phyloP scores from a whole-genome alignment of 257 asterid species.

The Schizonepeta tenuifolia region DNA sequence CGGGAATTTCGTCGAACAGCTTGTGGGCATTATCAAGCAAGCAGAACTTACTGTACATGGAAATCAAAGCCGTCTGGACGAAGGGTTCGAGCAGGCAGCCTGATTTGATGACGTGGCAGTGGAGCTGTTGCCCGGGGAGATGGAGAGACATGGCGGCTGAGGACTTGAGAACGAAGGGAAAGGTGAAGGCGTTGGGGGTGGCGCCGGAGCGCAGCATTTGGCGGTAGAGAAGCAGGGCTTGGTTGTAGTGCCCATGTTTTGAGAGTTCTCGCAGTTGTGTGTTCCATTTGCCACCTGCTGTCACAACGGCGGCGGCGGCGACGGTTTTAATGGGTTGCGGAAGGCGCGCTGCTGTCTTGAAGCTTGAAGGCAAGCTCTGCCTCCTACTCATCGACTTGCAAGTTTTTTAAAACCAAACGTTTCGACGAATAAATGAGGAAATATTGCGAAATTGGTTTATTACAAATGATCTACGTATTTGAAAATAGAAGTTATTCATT shows the following conservation, averaged over 20 bases:
- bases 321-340: conserved; percentile 30
- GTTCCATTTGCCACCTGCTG: conserved; percentile 61
- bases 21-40: conserved; percentile 45
- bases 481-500: too few relatives aligned
- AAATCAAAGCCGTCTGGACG: conserved; percentile 70
- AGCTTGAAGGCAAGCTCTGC: conserved; percentile 35
- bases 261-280: conserved; percentile 68
- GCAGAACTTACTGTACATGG: conserved; percentile 56
- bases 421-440: too few relatives aligned
- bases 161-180: conserved; percentile 83
- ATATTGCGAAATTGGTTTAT: too few relatives aligned
- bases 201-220: conserved; percentile 74
- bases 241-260: conserved; percentile 57
- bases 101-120: conserved; percentile 69
- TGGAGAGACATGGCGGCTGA: conserved; percentile 61
- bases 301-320: conserved; percentile 30
- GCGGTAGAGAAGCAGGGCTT: conserved; percentile 62
- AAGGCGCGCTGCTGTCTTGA: conserved; percentile 27
- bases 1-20: conserved; percentile 80
- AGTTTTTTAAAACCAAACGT: too few relatives aligned
- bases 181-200: conserved; percentile 81
- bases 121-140: conserved; percentile 59
- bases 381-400: conserved; percentile 24
- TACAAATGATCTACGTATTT: too few relatives aligned
- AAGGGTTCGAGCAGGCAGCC: conserved; percentile 83